Base-by-base conservation (phyloP, 768 basidiomycete genomes). In the Lentinula aciculospora region DNA sequence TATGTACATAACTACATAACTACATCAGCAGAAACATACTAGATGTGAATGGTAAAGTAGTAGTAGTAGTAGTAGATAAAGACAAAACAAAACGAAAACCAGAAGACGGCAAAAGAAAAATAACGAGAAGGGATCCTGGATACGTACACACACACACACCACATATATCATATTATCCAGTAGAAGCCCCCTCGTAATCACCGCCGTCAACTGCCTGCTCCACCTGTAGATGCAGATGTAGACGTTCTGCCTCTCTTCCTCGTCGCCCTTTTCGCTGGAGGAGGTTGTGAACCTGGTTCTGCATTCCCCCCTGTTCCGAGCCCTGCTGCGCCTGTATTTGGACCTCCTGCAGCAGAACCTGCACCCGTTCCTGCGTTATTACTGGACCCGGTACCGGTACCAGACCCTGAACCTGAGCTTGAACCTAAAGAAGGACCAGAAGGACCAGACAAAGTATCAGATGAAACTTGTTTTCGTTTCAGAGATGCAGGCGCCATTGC, bases 401-500 rank as follows among this genome's bases (percentile, higher is more conserved):
- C 45, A 8, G 25, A n/a, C 3, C 7, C 47, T 9, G 19, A 19
- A 19, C 23, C 31, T n/a, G 31, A 3, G n/a, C n/a, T n/a, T n/a
- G n/a, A n/a, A n/a, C n/a, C n/a, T n/a, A n/a, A n/a, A 21, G 13
- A 10, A 53, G 27, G 4, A 7, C 32, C 28, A 7, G 39, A 27
- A 31, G 21, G 31, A 10, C n/a, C 12, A 1, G 12, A 19, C 3
- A 6, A 3, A 23, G 15, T 12, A 4, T 15, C 7, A 17, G 27
- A 17, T 15, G 46, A 27, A 8, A 29, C 47, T 29, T 50, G 45
- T 59, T 85, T 85, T 64, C 85, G 76, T 69, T 86, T 86, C 66
- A 84, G 70, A 27, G 80, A 71, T 48, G 81, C 71, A 64, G 74
- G 70, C 34, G 75, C 55, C 70, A 81, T 63, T 9, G 81, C 72